Conservation (phyloP, 495 filamentous ascomycete species). For the Cercophora sp. region DNA sequence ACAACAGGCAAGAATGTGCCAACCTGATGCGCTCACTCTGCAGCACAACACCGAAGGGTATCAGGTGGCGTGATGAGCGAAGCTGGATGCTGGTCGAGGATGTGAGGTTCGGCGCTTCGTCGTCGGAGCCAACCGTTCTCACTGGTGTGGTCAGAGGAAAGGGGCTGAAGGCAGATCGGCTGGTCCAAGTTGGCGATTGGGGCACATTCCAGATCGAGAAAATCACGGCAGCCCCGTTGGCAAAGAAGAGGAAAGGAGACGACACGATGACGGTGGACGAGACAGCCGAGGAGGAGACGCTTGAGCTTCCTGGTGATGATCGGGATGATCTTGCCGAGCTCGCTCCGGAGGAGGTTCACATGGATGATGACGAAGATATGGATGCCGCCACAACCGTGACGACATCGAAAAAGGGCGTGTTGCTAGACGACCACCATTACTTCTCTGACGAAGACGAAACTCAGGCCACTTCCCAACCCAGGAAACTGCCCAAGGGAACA, state of each 20-base stretch:
- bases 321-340: constrained; percentile 78
- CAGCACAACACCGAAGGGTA: constrained; percentile 83
- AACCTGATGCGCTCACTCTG: constrained; percentile 88
- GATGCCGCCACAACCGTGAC: constrained; percentile 47
- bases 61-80: constrained; percentile 87
- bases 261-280: constrained; percentile 70
- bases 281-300: constrained; percentile 41
- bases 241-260: constrained; percentile 48
- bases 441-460: constrained; percentile 82
- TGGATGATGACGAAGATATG: constrained; percentile 62
- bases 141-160: constrained; percentile 85
- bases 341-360: constrained; percentile 73
- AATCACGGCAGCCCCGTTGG: constrained; percentile 67
- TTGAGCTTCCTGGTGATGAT: constrained; percentile 68
- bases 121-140: constrained; percentile 58
- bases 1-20: constrained; percentile 80
- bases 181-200: constrained; percentile 90
- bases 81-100: constrained; percentile 93
- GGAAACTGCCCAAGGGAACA: constrained; percentile 81
- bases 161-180: constrained; percentile 80
- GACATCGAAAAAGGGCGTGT: constrained; percentile 63
- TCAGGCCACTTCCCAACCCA: constrained; percentile 47
- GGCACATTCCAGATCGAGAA: constrained; percentile 92
- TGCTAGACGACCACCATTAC: constrained; percentile 96
- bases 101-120: constrained; percentile 60